Conservation (phyloP, 805 yeast genomes). For the Metschnikowia cubensis region DNA sequence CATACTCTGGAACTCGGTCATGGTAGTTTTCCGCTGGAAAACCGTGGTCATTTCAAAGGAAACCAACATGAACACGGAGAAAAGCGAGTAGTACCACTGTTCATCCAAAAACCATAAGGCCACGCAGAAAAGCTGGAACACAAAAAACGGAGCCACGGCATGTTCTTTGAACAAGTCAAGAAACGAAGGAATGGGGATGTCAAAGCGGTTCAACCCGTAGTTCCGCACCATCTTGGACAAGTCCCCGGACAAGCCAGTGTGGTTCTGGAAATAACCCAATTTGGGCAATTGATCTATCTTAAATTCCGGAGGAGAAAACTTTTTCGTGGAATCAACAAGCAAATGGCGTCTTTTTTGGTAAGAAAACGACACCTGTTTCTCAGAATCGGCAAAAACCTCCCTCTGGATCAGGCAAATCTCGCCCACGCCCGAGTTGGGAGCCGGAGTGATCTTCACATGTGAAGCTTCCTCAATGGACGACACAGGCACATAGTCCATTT, state of each 20-base stretch:
- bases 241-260: slow-evolving; percentile 55
- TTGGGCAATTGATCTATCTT: slow-evolving; percentile 58
- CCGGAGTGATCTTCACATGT: slow-evolving; percentile 72
- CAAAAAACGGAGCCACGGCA: slow-evolving; percentile 97
- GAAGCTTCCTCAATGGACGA: slow-evolving; percentile 57
- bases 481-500: slow-evolving; percentile 63
- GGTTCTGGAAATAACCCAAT: slow-evolving; percentile 51
- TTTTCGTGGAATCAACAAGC: slow-evolving; percentile 48
- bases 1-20: slow-evolving; percentile 95
- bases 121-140: slow-evolving; percentile 93
- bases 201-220: slow-evolving; percentile 85
- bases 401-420: slow-evolving; percentile 67
- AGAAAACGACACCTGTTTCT: slow-evolving; percentile 62
- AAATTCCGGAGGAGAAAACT: slow-evolving; percentile 81
- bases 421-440: slow-evolving; percentile 81
- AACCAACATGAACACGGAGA: slow-evolving; percentile 86
- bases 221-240: slow-evolving; percentile 46
- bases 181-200: slow-evolving; percentile 93
- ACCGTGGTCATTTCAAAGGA: slow-evolving; percentile 93
- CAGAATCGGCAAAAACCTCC: slow-evolving; percentile 51
- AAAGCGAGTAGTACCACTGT: slow-evolving; percentile 91
- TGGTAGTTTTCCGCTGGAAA: slow-evolving; percentile 90
- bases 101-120: slow-evolving; percentile 96
- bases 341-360: slow-evolving; percentile 92
- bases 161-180: slow-evolving; percentile 90